Evolutionary conservation across 768 basidiomycete genomes (phyloP).

Genomic region (Cubamyces sp.): DNA sequence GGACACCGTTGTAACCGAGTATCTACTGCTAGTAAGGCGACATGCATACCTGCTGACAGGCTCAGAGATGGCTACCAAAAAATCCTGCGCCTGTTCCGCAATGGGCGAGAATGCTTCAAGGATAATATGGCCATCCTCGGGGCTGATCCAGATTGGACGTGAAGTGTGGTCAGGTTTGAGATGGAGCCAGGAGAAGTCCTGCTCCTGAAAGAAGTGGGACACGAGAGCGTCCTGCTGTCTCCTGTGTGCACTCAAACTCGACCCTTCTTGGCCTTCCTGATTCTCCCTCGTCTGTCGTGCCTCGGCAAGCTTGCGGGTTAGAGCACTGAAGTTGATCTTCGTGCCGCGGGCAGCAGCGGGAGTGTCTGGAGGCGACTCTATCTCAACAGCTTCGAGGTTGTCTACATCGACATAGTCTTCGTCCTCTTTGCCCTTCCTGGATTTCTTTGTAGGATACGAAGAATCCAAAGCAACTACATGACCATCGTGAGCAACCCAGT

Average conservation of each 20-base stretch:
- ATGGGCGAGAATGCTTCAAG: constrained; percentile 98
- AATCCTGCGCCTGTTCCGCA: constrained; percentile 97
- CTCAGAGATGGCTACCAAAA: constrained; percentile 96
- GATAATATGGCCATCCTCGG: constrained; percentile 90
- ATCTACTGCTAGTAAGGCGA: constrained; percentile 34
- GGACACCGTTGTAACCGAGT: constrained; percentile 27
- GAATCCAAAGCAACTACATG: constrained; percentile 28
- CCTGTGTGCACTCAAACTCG: constrained; percentile 65
- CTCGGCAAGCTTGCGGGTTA: constrained; percentile 78
- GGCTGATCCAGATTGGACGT: constrained; percentile 95
- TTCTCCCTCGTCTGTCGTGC: constrained; percentile 50
- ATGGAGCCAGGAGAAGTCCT: constrained; percentile 85
- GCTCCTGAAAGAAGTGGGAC: constrained; percentile 82
- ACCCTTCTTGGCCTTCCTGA: constrained; percentile 46
- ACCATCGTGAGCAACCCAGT: neutral
- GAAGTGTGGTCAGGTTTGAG: constrained; percentile 91
- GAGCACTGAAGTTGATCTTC: constrained; percentile 86
- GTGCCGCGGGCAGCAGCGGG: constrained; percentile 66
- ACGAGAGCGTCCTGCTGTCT: constrained; percentile 76
- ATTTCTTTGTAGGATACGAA: constrained; percentile 42
- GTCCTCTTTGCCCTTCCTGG: constrained; percentile 49
- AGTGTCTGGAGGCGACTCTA: constrained; percentile 34
- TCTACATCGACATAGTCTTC: constrained; percentile 63
- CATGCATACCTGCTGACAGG: constrained; percentile 92
- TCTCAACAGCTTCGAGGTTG: constrained; percentile 48